Evolutionary conservation across 805 yeast genomes (phyloP), one percentile per base, ranked within the genome.

Genomic region (Pichia ethanolica): DNA sequence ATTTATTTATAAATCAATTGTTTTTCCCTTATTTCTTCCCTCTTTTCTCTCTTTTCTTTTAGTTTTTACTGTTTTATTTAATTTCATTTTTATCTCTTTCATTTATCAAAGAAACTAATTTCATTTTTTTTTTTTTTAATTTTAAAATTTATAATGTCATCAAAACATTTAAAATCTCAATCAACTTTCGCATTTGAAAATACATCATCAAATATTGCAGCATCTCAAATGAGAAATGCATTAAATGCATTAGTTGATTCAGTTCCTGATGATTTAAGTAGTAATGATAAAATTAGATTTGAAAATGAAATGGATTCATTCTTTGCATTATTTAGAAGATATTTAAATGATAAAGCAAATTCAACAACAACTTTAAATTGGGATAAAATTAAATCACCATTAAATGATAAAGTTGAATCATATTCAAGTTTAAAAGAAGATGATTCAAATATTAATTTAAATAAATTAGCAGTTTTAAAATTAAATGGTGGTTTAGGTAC

Each of bases 401-500:
- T 81, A 42, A 79, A 82, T 14, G 88, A 83, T 59, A 97, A 93
- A 72, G 99, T 93, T 54, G 90, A 89, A 50, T 82, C 82, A 58
- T 93, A 87, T 73, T 62, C 70, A 38, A 63, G 74, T 37, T 75
- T 89, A 56, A 63, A 63, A 5, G 73, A 71, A 44, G 67, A 67
- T 41, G 45, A 50, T 25, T 56, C 58, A 43, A 68, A 71, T 53
- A 36, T 41, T 14, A 75, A 80, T 67, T 75, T 93, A 62, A 70
- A 81, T 59, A 90, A 90, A 69, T 78, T 93, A 66, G 98, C 97
- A 8, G 99, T 93, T 39, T 77, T 93, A 69, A 93, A 93, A 73
- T 79, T 93, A 67, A 93, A 93, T 67, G 99, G 99, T 75, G 99
- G 99, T 40, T 77, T 93, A 59, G 99, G 99, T 65, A 93, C 99